Base-by-base conservation (phyloP, 805 yeast species). In the Metschnikowia hibisci region DNA sequence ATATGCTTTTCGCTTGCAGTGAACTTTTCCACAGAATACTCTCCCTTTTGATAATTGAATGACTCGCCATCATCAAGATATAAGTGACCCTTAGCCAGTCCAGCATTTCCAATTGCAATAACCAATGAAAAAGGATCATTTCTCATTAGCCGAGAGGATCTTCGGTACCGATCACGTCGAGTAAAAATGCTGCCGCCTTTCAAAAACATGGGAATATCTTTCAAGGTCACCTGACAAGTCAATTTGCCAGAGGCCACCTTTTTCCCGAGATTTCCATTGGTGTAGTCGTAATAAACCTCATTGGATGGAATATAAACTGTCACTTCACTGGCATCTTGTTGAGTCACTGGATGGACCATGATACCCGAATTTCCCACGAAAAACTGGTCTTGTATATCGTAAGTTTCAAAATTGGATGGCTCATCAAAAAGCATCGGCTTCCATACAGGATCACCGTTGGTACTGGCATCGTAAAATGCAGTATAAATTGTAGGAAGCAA, bases 51-150 rank as follows among this genome's bases (percentile, higher is more conserved):
- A 57, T 80, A 80, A 34, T 69, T 76, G 52, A 75, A 86, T 0
- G 90, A 72, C 52, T 82, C 85, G 12, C 95, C 96, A 62, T 90
- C 98, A 60, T 90, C 98, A 29, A 84, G 62, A 60, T 89, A 90
- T 26, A 90, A 59, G 13, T 65, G 61, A 2, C 86, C 85, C 0
- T 62, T 61, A 0, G 90, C 88, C 6, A 54, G 50, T 1, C 81
- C 82, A 2, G 64, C 53, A 2, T 56, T 51, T 43, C 70, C 71
- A 9, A 82, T 70, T 0, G 86, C 87, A 33, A 90, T 64, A 2
- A 82, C 71, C 29, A 90, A 55, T 0, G 95, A 84, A 59, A 81
- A 87, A 4, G 97, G 96, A 59, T 90, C 98, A 49, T 73, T 65
- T 20, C 59, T 67, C 91, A 85, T 87, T 48, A 86, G 66, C 57